Conservation (phyloP, 306 rosid genomes). For the Vigna reflexopilosa region DNA sequence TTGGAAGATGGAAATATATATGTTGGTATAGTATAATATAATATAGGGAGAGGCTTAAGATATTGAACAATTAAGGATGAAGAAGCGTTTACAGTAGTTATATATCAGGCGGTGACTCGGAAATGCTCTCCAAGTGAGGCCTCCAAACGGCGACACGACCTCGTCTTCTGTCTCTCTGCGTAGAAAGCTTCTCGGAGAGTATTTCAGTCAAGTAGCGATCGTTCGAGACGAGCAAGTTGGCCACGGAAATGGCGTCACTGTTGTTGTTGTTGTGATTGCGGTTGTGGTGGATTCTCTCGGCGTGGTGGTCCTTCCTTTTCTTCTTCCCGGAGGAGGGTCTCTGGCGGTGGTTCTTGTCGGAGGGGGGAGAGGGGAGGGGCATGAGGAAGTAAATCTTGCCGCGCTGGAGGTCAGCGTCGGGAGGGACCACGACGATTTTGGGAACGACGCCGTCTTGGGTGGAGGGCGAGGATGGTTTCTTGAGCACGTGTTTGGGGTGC, state of each 20-base stretch:
- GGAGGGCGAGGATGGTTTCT: slow-evolving; percentile 76
- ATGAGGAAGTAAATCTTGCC: slow-evolving; percentile 99
- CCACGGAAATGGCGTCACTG: slow-evolving; percentile 42
- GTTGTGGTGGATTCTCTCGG: neutral
- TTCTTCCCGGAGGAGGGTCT: slow-evolving; percentile 46
- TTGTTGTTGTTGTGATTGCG: neutral
- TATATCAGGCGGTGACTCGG: slow-evolving; percentile 75
- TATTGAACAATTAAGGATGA: slow-evolving; percentile 10
- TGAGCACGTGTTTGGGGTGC: slow-evolving; percentile 86
- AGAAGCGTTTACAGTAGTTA: slow-evolving; percentile 33
- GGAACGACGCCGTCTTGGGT: slow-evolving; percentile 63
- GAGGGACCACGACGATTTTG: slow-evolving; percentile 84
- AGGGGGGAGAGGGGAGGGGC: slow-evolving; percentile 60
- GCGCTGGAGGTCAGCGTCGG: slow-evolving; percentile 89
- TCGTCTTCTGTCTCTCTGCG: slow-evolving; percentile 76
- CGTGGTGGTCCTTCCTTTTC: slow-evolving; percentile 52
- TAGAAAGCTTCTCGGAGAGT: slow-evolving; percentile 81
- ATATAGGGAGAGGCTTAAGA: slow-evolving; percentile 34
- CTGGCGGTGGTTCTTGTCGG: slow-evolving; percentile 39
- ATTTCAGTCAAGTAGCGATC: slow-evolving; percentile 84
- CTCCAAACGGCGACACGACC: slow-evolving; percentile 95
- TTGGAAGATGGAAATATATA: slow-evolving; percentile 23
- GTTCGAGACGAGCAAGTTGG: slow-evolving; percentile 60
- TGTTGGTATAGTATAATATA: neutral
- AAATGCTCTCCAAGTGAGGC: slow-evolving; percentile 88